Base-by-base conservation (phyloP, 225 moss, liverwort and hornwort species). In the Bryum argenteum region DNA sequence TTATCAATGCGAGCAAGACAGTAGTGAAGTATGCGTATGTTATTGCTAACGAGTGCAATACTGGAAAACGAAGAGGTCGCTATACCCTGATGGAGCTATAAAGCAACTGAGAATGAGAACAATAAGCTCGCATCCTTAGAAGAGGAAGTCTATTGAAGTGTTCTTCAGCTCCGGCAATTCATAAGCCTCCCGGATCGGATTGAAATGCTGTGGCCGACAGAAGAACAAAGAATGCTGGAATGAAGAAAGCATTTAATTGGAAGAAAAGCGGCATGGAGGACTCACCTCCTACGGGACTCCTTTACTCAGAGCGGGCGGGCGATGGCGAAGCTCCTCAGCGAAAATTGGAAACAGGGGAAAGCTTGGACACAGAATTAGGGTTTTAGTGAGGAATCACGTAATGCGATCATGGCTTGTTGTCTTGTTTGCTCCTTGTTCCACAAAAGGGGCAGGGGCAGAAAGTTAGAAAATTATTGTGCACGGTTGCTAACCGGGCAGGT, bases 281-380 rank as follows among this genome's bases (percentile, higher is more conserved):
- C 48, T 17, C 69, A 44, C 33, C 43, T 44, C 68, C 67, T 67
- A 42, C 61, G 39, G 20, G 19, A 17, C 4, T 48, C n/a, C 57
- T 9, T n/a, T 4, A 11, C 33, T 58, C 5, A 33, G 9, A 12
- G 28, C 53, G 11, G n/a, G 28, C 53, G 11, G 43, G 68, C 61
- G 68, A 66, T 67, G 66, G 74, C 18, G 40, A 50, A 74, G 54
- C 43, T 65, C 57, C 74, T 11, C 60, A 15, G 52, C 52, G 41
- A 66, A 59, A 66, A 6, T 58, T 23, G 56, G 15, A 10, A 21
- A 17, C 38, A 33, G 41, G 6, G 4, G 24, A 6, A 16, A n/a
- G 3, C 14, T 65, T 9, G 10, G 5, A 47, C 38, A 58, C 66
- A 58, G 6, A 75, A 24, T 75, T 75, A 75, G 67, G 75, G 60